phyloP scores from a whole-genome alignment of 768 basidiomycete species.

The Panellus pusillus region DNA sequence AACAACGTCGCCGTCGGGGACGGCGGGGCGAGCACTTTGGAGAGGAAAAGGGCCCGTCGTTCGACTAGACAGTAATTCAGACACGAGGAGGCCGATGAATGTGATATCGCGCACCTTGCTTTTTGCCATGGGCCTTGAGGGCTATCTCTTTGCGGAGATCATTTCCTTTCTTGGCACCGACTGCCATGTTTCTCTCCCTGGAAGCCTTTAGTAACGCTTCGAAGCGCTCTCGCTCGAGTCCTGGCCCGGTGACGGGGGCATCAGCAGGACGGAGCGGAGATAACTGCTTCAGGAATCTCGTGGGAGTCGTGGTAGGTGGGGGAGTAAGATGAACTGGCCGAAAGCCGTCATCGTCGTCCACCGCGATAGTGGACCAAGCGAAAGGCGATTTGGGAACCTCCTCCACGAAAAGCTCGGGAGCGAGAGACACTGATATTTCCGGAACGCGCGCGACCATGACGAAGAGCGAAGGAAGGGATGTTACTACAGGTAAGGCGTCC shows the following conservation, averaged over 20 bases:
- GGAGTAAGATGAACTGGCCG: slow-evolving; percentile 60
- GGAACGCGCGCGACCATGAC: slow-evolving; percentile 56
- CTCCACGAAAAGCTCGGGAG: slow-evolving; percentile 52
- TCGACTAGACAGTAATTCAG: slow-evolving; percentile 47
- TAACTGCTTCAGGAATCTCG: slow-evolving; percentile 42
- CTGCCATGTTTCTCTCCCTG: slow-evolving; percentile 50
- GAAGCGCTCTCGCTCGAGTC: slow-evolving; percentile 64
- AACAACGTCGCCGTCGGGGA: slow-evolving; percentile 56
- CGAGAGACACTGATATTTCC: slow-evolving; percentile 68
- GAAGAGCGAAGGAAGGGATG: too few relatives aligned
- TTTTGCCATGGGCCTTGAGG: slow-evolving; percentile 68
- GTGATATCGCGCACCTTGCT: slow-evolving; percentile 55
- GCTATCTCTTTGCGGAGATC: slow-evolving; percentile 77
- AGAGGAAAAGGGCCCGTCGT: slow-evolving; percentile 73
- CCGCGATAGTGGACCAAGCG: slow-evolving; percentile 30
- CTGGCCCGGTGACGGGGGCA: slow-evolving; percentile 40
- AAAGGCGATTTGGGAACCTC: slow-evolving; percentile 68
- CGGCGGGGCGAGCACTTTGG: slow-evolving; percentile 68
- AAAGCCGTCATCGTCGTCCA: slow-evolving; percentile 49
- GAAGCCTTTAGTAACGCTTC: slow-evolving; percentile 62
- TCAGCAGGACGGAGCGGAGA: slow-evolving; percentile 52
- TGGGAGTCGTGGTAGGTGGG: slow-evolving; percentile 40
- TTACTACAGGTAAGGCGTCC: slow-evolving; percentile 44
- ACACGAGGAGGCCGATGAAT: neutral
- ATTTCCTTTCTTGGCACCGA: slow-evolving; percentile 46